A percentile compares a stretch with the other conserved stretches of the same genome.
Conservation (phyloP, 179 eudicot species). For the Spergularia azorica region DNA sequence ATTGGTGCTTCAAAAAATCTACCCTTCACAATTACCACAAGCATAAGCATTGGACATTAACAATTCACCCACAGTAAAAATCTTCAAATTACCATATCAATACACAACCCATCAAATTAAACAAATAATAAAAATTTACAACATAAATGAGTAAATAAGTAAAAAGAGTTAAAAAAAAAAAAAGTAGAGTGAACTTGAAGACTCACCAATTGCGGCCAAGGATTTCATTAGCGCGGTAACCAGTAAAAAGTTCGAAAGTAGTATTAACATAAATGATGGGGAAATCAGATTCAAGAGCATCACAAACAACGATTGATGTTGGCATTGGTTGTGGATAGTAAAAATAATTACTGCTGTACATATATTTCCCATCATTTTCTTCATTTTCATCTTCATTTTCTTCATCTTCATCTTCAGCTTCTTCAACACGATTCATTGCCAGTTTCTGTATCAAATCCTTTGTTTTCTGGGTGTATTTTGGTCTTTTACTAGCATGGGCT, state of each 20-base stretch:
- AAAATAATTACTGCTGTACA: slow-evolving; percentile 24
- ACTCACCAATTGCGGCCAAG: slow-evolving; percentile 81
- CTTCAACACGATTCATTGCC: slow-evolving; percentile 6
- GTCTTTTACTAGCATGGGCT: slow-evolving; percentile 48
- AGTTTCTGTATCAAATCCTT: background rate
- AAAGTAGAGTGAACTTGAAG: background rate
- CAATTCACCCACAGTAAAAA: too few relatives aligned
- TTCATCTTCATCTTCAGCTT: slow-evolving; percentile 19
- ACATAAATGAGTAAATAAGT: too few relatives aligned
- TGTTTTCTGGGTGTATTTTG: slow-evolving; percentile 38
- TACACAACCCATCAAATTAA: too few relatives aligned
- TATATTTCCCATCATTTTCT: slow-evolving; percentile 14
- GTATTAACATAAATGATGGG: slow-evolving; percentile 85
- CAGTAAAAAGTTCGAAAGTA: slow-evolving; percentile 73
- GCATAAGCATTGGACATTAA: too few relatives aligned
- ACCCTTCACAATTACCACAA: too few relatives aligned
- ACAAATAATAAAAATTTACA: background rate
- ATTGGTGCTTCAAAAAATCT: too few relatives aligned
- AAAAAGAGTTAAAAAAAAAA: too few relatives aligned
- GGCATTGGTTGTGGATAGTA: slow-evolving; percentile 46
- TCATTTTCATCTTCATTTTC: slow-evolving; percentile 18
- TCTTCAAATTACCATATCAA: too few relatives aligned
- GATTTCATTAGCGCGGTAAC: slow-evolving; percentile 77
- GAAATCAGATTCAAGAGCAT: slow-evolving; percentile 71
- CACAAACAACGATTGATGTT: slow-evolving; percentile 74